Evolutionary conservation across 257 asterid species (phyloP), one percentile per base, ranked within the genome.

Genomic region (Mitragyna speciosa): DNA sequence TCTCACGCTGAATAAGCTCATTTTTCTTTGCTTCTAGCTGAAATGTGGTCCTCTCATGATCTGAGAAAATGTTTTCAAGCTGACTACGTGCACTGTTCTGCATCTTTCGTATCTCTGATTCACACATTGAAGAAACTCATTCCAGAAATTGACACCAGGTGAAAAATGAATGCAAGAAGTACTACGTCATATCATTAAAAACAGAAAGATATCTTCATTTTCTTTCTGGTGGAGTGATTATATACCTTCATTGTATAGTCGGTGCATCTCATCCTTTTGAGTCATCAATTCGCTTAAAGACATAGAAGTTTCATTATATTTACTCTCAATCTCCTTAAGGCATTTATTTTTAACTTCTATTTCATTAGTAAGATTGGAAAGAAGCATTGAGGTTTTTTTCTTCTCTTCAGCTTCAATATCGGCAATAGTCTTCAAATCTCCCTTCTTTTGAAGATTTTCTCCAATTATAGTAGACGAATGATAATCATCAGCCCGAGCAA

Each of bases 401-500:
- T 76, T 85, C 70, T 84, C 92, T 30, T 83, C 88, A 11, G 79
- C 83, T 79, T 90, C 89, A 81, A 94, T 71, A 65, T 79, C 92
- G 10, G 83, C 78, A 19, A 91, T 61, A 33, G 91, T 87, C 90
- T 89, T 94, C 82, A 94, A 76, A 76, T 92, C 94, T 45, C 94
- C 98, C 54, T 86, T 83, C 86, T 85, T 91, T 78, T 63, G 82
- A 54, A 94, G 93, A 83, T 80, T 75, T 31, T 85, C 89, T 4
- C 97, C 97, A 39, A 91, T 66, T 0, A 75, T 52, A 51, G 84
- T 86, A 36, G 72, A 49, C 12, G 88, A 79, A 9, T 85, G 58
- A 77, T 87, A 92, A 45, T 94, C 97, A 73, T 87, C 95, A 67
- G 77, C 87, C 33, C 90, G 82, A 4, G 98, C 98, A 85, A 91